Evolutionary conservation across 139 green algal genomes (phyloP), one percentile per base, ranked within the genome.

Genomic region (Microglena sp.): DNA sequence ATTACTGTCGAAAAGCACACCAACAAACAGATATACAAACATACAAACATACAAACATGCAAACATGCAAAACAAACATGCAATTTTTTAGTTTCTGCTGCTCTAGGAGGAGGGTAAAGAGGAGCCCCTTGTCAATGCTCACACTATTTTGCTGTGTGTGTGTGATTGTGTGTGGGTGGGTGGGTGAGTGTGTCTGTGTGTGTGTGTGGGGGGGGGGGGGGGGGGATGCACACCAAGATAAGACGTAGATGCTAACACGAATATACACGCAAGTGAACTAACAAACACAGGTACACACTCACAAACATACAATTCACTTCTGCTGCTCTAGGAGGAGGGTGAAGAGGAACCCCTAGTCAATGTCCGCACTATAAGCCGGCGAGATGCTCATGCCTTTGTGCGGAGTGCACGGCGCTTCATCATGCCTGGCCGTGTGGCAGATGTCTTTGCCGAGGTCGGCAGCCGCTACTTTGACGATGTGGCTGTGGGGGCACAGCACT

Each of bases 321-420:
- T 35, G 11, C n/a, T 27, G 30, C 55, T 62, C 30, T 45, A 35
- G 30, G 55, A 11, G 40, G 8, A 46, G 40, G 40, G 40, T 8
- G 40, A 46, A 11, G 40, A 11, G 40, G 40, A 46, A n/a, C n/a
- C 26, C 27, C 33, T 55, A 5, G 11, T 53, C 32, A 53, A n/a
- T 22, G 21, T 50, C n/a, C 67, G 69, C 64, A 62, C 67, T 5
- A 46, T 91, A 11, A 74, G 66, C 44, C 67, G 73, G 18, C 64
- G 67, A 1, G 88, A 95, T 54, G 88, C 88, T 0, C 62, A 61
- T 5, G 71, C 76, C 0, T 95, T 94, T 64, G 61, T 87, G 30
- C 77, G 79, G 8, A 85, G 68, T 0, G 84, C 82, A 46, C 69
- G 74, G 53, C 82, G 77, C 18, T 84, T 80, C 8, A 82, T 80